These are phyloP conservation scores for Saccharomycopsis schoenii DNA, from an alignment of 805 yeast species.

Conservation along the genomic window DNA sequence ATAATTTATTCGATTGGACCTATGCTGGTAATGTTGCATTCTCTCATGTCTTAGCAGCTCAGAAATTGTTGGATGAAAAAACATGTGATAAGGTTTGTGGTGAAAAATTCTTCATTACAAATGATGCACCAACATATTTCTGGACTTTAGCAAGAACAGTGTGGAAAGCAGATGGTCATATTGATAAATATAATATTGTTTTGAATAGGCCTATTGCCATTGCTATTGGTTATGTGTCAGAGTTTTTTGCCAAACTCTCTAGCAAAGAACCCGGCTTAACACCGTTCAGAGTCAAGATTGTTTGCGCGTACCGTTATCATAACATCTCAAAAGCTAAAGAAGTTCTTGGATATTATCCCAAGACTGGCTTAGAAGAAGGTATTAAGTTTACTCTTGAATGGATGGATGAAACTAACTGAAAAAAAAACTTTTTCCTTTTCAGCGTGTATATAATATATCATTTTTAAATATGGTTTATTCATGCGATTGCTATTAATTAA, in stretches of 20 bases:
- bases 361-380: conserved; percentile 69
- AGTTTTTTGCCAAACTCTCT: conserved; percentile 53
- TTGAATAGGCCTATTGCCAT: conserved; percentile 71
- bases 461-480: background rate
- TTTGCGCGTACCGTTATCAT: conserved; percentile 90
- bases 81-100: conserved; percentile 52
- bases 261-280: conserved; percentile 91
- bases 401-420: conserved; percentile 57
- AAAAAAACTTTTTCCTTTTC: background rate
- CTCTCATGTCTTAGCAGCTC: conserved; percentile 88
- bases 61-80: conserved; percentile 44
- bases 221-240: conserved; percentile 71
- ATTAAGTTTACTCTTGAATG: conserved; percentile 71
- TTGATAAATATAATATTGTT: conserved; percentile 59
- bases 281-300: conserved; percentile 86
- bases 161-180: conserved; percentile 93
- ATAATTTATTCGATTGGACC: conserved; percentile 92
- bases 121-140: conserved; percentile 89
- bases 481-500: background rate
- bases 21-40: conserved; percentile 98
- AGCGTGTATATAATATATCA: background rate
- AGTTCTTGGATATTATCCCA: conserved; percentile 70
- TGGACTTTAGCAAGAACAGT: conserved; percentile 96
- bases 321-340: conserved; percentile 80
- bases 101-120: conserved; percentile 81